phyloP scores from a whole-genome alignment of 2,329 filamentous ascomycete species.

The Talaromyces funiculosus region DNA sequence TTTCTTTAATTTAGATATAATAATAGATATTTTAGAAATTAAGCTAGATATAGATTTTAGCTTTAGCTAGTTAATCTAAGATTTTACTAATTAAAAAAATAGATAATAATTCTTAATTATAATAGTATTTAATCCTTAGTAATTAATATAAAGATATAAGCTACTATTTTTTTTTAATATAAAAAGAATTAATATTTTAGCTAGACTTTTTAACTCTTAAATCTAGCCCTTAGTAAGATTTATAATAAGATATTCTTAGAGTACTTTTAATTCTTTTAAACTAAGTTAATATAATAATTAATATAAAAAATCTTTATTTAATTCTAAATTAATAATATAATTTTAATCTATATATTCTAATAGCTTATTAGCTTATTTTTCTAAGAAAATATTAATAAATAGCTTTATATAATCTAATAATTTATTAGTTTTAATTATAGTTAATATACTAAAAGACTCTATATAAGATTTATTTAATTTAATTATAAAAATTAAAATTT shows the following conservation, averaged over 20 bases:
- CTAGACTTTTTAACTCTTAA: slow-evolving; percentile 15
- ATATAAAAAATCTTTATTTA: neutral
- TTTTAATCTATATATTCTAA: neutral
- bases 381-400: neutral
- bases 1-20: neutral
- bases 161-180: too few species aligned
- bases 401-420: neutral
- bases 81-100: slow-evolving; percentile 15
- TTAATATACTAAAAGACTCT: neutral
- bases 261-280: neutral
- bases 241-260: neutral
- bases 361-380: neutral
- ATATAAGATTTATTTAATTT: too few species aligned
- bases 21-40: neutral
- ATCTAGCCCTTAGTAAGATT: slow-evolving; percentile 17
- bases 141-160: too few species aligned
- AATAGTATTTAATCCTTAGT: too few species aligned
- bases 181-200: too few species aligned
- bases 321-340: neutral
- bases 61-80: neutral
- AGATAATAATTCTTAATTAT: too few species aligned
- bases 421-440: neutral
- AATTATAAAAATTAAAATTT: neutral
- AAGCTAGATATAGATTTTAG: neutral
- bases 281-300: neutral